Base-by-base conservation (phyloP, 306 rosid genomes). In the Argentina anserina region DNA sequence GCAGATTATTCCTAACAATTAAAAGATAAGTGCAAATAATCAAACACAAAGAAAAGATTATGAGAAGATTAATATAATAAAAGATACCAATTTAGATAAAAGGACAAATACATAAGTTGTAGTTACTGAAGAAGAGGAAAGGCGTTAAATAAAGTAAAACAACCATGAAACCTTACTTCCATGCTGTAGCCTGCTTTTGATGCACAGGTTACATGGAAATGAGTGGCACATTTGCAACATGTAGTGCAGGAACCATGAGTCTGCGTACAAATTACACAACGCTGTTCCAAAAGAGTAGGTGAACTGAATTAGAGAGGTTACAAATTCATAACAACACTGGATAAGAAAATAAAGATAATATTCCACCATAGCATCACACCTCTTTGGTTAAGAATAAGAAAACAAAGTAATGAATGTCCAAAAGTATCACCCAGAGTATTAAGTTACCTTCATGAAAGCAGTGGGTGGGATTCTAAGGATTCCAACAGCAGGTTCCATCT, bases 401-500 rank as follows among this genome's bases (percentile, higher is more conserved):
- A 42, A 11, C 36, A 46, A 14, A 41, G 26, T 10, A 15, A 61
- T 33, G 25, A 33, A 20, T 60, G 50, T 28, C 52, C 25, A 21
- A 47, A 69, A 40, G 42, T 26, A 26, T 36, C 72, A 14, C 67
- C 61, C 50, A 23, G 36, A 73, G n/a, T 20, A 43, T 36, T 56
- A 34, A 33, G 49, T 74, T 82, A 94, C 99, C 97, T 94, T 94
- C 73, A 83, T 74, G 79, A 94, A 91, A 60, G 91, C 75, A 74
- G 56, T 78, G 18, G 93, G 76, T 65, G 97, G 96, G 80, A 94
- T 85, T 87, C 75, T 84, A 56, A 88, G 96, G 81, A 94, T 87
- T 84, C 99, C 99, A 45, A 79, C 71, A 40, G 99, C 99, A 74
- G 99, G 99, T 79, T 94, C 97, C 99, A 94, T 94, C 80, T 70